Conservation (phyloP, 345 rosid genomes). For the Arabidopsis suecica region DNA sequence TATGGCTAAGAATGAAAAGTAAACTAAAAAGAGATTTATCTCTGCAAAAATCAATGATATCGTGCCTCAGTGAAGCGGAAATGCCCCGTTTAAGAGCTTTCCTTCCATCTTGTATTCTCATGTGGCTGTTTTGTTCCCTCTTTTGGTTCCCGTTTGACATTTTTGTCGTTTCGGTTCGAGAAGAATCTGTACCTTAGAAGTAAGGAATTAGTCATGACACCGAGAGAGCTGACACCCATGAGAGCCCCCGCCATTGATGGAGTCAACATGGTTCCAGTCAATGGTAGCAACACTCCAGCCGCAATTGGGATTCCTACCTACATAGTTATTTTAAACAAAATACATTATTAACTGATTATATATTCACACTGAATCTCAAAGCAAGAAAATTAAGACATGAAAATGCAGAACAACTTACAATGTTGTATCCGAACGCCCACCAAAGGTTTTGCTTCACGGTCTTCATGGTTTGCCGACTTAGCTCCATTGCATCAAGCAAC, state of each 20-base stretch:
- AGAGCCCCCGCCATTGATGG: slow-evolving; percentile 97
- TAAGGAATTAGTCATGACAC: slow-evolving; percentile 92
- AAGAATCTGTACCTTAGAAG: slow-evolving; percentile 70
- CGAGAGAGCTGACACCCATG: slow-evolving; percentile 95
- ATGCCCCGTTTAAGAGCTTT: slow-evolving; percentile 24
- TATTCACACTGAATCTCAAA: slow-evolving; percentile 14
- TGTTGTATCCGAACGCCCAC: slow-evolving; percentile 99
- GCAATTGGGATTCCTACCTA: slow-evolving; percentile 95
- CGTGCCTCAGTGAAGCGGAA: not conserved
- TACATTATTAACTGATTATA: slow-evolving; percentile 9
- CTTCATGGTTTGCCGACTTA: slow-evolving; percentile 94
- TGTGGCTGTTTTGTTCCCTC: slow-evolving; percentile 34
- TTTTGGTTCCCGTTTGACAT: slow-evolving; percentile 42
- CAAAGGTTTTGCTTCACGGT: slow-evolving; percentile 97
- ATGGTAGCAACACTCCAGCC: slow-evolving; percentile 84
- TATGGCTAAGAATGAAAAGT: not conserved
- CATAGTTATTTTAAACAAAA: not conserved
- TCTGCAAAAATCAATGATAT: slow-evolving; percentile 28
- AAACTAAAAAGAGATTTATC: not conserved
- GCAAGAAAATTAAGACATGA: slow-evolving; percentile 10
- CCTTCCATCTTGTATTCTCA: slow-evolving; percentile 41
- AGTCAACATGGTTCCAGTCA: slow-evolving; percentile 85
- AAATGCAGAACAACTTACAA: slow-evolving; percentile 61
- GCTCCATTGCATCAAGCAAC: slow-evolving; percentile 95
- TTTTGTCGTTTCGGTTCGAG: slow-evolving; percentile 46